Conservation (phyloP, 495 filamentous ascomycete species). For the Hapsidospora chrysogenum region DNA sequence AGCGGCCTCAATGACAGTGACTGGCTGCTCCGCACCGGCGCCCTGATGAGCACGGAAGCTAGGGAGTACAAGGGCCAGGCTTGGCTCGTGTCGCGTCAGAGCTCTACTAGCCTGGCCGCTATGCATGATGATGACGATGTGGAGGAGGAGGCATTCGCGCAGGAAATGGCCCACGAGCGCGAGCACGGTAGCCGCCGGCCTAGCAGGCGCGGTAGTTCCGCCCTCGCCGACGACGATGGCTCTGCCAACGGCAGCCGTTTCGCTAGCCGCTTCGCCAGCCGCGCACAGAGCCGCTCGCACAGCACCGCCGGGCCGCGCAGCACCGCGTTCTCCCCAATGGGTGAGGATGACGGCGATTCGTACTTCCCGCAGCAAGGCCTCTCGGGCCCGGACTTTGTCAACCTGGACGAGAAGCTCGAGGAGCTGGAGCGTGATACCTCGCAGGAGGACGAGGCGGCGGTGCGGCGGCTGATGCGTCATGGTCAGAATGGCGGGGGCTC, state of each 20-base stretch:
- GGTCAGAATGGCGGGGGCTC: constrained; percentile 53
- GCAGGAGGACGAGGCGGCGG: constrained; percentile 35
- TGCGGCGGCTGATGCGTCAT: constrained; percentile 35
- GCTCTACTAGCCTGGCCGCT: constrained; percentile 48
- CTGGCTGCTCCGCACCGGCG: constrained; percentile 62
- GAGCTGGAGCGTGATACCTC: constrained; percentile 19
- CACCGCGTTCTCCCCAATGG: constrained; percentile 5
- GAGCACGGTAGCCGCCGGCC: constrained; percentile 15
- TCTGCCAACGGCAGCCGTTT: constrained; percentile 26
- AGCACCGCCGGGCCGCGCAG: constrained; percentile 16
- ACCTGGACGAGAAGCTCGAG: constrained; percentile 32
- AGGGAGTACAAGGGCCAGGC: constrained; percentile 65
- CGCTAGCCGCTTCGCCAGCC: constrained; percentile 26
- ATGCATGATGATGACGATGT: constrained; percentile 23
- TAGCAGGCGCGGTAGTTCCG: constrained; percentile 17
- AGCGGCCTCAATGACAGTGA: constrained; percentile 34
- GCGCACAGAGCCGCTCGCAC: constrained; percentile 12
- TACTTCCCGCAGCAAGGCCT: constrained; percentile 30
- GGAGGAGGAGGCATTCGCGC: constrained; percentile 25
- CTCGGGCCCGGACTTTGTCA: constrained; percentile 43
- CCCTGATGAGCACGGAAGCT: constrained; percentile 48
- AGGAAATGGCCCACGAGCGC: constrained; percentile 22
- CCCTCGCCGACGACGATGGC: constrained; percentile 16
- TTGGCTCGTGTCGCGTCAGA: constrained; percentile 59
- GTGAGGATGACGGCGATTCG: constrained; percentile 10